Evolutionary conservation across 805 yeast species (phyloP), one percentile per base, ranked within the genome.

Genomic region (Vanderwaltozyma verrucispora): DNA sequence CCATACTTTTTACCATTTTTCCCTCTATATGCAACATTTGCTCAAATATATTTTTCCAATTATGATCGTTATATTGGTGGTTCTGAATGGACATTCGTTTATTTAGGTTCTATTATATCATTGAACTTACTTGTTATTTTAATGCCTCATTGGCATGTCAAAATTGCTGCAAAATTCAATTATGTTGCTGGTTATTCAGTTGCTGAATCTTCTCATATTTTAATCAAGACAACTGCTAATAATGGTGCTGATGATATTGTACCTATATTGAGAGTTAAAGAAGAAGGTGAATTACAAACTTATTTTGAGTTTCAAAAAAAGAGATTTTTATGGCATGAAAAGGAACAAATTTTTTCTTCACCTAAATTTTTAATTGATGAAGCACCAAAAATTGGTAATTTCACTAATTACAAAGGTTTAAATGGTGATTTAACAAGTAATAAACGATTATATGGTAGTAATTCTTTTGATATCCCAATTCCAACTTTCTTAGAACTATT

Each of bases 21-120:
- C 41, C 69, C 80, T 32, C 61, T 85, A 32, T 89, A 89, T 56
- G 95, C 95, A 5, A 53, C 71, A 15, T 84, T 83, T 57, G 64
- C 65, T 37, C 75, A 81, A 50, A 58, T 84, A 28, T 89, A 83
- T 58, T 51, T 59, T 41, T 63, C 64, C 42, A 74, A 78, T 40
- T 89, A 89, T 59, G 97, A 89, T 40, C 67, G 63, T 40, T 84
- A 84, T 56, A 81, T 89, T 52, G 81, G 72, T 32, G 96, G 96
- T 19, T 72, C 80, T 32, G 98, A 89, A 63, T 92, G 98, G 97
- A 92, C 97, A 0, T 85, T 84, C 59, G 92, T 89, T 27, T 88
- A 75, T 53, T 65, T 86, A 18, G 80, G 94, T 42, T 60, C 87
- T 5, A 68, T 88, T 36, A 59, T 80, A 27, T 75, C 95, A 2